Base-by-base conservation (phyloP, 352 stramenopile species). In the Aphanomyces euteiches region DNA sequence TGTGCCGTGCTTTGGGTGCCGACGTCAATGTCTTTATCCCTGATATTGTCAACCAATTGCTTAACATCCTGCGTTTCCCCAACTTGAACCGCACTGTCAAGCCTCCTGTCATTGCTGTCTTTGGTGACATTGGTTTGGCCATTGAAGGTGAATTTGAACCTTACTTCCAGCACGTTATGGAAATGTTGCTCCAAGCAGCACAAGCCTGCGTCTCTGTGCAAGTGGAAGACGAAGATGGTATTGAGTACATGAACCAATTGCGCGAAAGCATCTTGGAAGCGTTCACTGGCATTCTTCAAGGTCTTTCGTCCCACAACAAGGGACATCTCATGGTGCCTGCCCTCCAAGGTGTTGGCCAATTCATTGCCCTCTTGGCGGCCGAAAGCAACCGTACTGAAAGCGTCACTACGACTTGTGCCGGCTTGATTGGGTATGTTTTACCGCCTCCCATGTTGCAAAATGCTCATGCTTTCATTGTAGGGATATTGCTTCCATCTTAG, bases 221-320 rank as follows among this genome's bases (percentile, higher is more conserved):
- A 21, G 91, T 90, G 5, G 92, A 98, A 66, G 96, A 99, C 73
- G 96, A 99, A 69, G 96, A 99, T 60, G 85, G 98, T n/a, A 90
- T 99, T 72, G 94, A 98, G 48, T 99, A 98, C 77, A 96, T 99
- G 76, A 99, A 99, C 79, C 82, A 90, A 61, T 83, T 99, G 8
- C 87, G 96, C 57, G 92, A 98, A 74, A 92, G 88, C 70, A 96
- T 99, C 47, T 77, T 99, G 38, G 96, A 99, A 75, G 96, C 95
- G 15, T 97, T 98, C 64, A 98, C 93, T 38, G 96, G 96, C 36
- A 98, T 99, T 73, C 79, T 98, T 19, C 93, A 98, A 75, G 96
- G 96, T 19, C 82, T 98, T 5, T 88, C 89, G 37, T 93, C 94
- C 67, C 93, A 85, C 21, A 87, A 93, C 63, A 95, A 97, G 75